Conservation (phyloP, 2,329 filamentous ascomycete species). For the Colletotrichum phormii region DNA sequence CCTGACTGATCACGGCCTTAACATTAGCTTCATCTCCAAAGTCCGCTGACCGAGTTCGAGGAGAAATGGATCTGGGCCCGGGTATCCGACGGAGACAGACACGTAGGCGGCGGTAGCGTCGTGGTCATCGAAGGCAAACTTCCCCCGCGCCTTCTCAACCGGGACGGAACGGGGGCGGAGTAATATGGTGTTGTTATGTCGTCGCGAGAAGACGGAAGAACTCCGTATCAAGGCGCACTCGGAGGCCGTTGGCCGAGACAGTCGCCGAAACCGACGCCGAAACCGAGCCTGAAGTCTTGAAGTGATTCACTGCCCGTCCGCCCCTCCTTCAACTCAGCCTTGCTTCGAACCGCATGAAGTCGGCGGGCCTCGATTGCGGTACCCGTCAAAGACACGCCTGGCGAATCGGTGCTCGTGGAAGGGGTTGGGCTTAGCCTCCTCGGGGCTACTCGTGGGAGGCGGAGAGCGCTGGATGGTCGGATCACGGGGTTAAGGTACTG, state of each 20-base stretch:
- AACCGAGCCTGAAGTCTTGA: not conserved
- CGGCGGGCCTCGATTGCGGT: not conserved
- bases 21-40: not conserved
- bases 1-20: not conserved
- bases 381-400: not conserved
- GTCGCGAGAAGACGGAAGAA: not conserved
- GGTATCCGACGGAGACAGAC: not conserved
- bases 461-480: not conserved
- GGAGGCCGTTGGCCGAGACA: not conserved
- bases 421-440: not conserved
- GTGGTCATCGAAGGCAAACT: not conserved
- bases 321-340: not conserved
- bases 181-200: not conserved
- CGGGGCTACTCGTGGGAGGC: not conserved
- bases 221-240: not conserved
- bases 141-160: not conserved
- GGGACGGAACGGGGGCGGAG: not conserved
- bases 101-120: not conserved
- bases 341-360: not conserved
- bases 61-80: too few relatives aligned
- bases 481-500: not conserved
- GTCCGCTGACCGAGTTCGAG: not conserved
- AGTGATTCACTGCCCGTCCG: not conserved
- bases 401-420: not conserved
- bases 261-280: slow-evolving; percentile 27